Conservation (phyloP, 2,329 filamentous ascomycete genomes). For the Calonectria honghensis region DNA sequence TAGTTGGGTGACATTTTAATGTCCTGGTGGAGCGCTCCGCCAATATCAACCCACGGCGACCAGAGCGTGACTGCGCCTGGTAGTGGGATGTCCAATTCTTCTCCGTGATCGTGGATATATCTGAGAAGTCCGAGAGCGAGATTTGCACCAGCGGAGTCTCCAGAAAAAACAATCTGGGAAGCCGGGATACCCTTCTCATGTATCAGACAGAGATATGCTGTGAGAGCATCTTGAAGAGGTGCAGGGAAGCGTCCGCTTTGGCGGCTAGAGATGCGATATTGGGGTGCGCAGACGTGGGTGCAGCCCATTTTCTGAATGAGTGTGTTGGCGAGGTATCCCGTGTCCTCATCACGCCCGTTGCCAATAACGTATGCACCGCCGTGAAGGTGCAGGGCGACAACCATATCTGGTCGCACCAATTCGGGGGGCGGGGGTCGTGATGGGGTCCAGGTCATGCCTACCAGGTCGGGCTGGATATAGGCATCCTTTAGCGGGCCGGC, state of each 20-base stretch:
- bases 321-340: slow-evolving; percentile 42
- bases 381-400: slow-evolving; percentile 46
- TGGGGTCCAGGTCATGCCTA: slow-evolving; percentile 51
- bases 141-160: slow-evolving; percentile 49
- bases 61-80: slow-evolving; percentile 46
- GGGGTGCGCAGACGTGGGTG: slow-evolving; percentile 50
- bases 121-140: slow-evolving; percentile 44
- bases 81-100: slow-evolving; percentile 40
- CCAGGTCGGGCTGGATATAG: slow-evolving; percentile 29
- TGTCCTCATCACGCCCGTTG: slow-evolving; percentile 49
- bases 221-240: slow-evolving; percentile 48
- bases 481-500: slow-evolving; percentile 37
- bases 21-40: slow-evolving; percentile 46
- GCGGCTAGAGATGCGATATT: slow-evolving; percentile 48
- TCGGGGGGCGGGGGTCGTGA: slow-evolving; percentile 42
- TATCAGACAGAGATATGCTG: slow-evolving; percentile 42
- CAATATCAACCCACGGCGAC: slow-evolving; percentile 50
- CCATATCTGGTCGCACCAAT: slow-evolving; percentile 36
- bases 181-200: slow-evolving; percentile 41
- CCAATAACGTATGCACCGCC: slow-evolving; percentile 49
- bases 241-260: slow-evolving; percentile 46
- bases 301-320: slow-evolving; percentile 45
- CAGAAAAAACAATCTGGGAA: slow-evolving; percentile 43
- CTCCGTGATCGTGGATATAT: slow-evolving; percentile 47
- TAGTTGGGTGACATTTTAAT: slow-evolving; percentile 44